These are phyloP conservation scores for Camellia lanceoleosa DNA, from an alignment of 148 eudicot genomes.

Conservation along the genomic window DNA sequence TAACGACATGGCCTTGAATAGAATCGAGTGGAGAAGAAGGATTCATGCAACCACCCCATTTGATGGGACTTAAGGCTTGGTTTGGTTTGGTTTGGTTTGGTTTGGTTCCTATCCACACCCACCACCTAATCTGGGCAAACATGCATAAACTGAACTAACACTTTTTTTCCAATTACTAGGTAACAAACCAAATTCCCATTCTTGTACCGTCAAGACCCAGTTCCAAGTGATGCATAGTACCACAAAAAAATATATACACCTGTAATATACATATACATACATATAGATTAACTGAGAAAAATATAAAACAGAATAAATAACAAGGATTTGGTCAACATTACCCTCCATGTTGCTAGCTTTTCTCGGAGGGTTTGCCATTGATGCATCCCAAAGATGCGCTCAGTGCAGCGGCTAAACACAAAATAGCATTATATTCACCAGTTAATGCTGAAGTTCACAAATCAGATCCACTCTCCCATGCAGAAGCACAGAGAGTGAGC, in stretches of 20 bases:
- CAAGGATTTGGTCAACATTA: slow-evolving; percentile 25
- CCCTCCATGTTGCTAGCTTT: slow-evolving; percentile 88
- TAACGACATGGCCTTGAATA: too few relatives aligned
- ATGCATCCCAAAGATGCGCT: slow-evolving; percentile 74
- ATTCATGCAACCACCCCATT: too few relatives aligned
- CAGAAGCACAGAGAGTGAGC: background rate
- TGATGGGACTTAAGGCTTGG: too few relatives aligned
- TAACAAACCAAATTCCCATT: background rate
- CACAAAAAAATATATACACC: background rate
- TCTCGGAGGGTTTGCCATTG: slow-evolving; percentile 76
- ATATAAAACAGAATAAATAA: too few relatives aligned
- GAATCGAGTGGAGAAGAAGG: too few relatives aligned
- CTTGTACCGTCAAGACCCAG: background rate
- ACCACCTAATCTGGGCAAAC: background rate
- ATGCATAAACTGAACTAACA: background rate
- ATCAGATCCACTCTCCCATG: background rate
- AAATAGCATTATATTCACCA: background rate
- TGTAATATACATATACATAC: background rate
- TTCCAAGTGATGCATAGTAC: background rate
- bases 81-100: too few relatives aligned
- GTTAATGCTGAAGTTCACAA: background rate
- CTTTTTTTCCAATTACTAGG: background rate
- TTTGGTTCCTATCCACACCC: too few relatives aligned
- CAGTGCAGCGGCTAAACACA: slow-evolving; percentile 60
- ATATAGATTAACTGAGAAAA: too few relatives aligned